These are phyloP conservation scores for Penicillium riverlandense DNA, from an alignment of 495 filamentous ascomycete genomes.

Conservation along the genomic window DNA sequence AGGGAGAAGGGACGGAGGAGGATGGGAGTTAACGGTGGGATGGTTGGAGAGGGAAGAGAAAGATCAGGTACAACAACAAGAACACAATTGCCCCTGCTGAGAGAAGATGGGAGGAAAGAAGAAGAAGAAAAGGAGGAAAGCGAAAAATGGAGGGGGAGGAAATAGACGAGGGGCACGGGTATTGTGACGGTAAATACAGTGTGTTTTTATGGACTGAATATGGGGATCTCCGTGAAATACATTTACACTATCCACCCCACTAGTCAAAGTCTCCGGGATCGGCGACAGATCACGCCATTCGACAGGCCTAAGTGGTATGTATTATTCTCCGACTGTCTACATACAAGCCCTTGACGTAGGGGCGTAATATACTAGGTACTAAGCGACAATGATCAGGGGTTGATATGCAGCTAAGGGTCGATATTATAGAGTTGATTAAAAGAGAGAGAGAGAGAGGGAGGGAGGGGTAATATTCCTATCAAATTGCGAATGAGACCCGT, in stretches of 20 bases:
- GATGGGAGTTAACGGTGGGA: conserved; percentile 3
- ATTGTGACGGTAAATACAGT: neutral
- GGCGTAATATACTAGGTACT: too few relatives aligned
- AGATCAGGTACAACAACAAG: neutral
- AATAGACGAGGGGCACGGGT: conserved; percentile 17
- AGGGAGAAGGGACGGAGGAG: conserved; percentile 12
- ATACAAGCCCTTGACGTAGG: too few relatives aligned
- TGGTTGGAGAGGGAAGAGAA: conserved; percentile 12
- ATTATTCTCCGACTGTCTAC: too few relatives aligned
- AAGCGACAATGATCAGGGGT: too few relatives aligned
- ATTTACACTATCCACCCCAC: neutral
- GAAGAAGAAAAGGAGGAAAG: conserved; percentile 21
- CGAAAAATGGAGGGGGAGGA: conserved; percentile 13
- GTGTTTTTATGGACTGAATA: neutral
- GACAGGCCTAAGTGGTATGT: conserved; percentile 5
- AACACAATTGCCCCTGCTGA: neutral
- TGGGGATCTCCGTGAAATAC: neutral
- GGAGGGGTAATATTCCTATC: too few relatives aligned
- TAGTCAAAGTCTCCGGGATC: conserved; percentile 10
- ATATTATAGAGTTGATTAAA: too few relatives aligned
- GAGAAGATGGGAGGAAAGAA: conserved; percentile 16
- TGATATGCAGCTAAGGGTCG: too few relatives aligned
- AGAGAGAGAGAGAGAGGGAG: too few relatives aligned
- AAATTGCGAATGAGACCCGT: too few relatives aligned
- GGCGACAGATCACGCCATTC: conserved; percentile 18